Conservation (phyloP, 371 early-diverging fungal species). For the Mucor sp. region DNA sequence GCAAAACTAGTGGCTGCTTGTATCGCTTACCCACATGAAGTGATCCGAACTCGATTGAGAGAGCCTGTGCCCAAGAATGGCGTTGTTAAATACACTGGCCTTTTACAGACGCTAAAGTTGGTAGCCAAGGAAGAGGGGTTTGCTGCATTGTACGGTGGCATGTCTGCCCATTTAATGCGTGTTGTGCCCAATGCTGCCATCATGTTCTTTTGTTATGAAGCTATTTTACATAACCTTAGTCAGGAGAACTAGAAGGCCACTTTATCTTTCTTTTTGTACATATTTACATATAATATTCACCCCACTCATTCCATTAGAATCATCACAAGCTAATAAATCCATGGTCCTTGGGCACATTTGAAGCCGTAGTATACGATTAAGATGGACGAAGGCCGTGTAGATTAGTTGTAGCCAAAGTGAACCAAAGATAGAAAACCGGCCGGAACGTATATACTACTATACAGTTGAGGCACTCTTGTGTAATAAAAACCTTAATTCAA, state of each 20-base stretch:
- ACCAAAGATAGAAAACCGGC: too few species aligned
- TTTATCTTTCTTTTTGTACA: background rate
- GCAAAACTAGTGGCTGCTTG: constrained; percentile 91
- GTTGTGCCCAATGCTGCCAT: constrained; percentile 96
- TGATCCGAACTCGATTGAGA: constrained; percentile 80
- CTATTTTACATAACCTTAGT: constrained; percentile 65
- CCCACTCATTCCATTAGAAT: background rate
- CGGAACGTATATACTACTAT: too few species aligned
- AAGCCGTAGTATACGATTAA: too few species aligned
- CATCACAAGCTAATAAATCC: too few species aligned
- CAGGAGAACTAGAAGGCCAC: background rate
- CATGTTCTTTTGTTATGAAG: constrained; percentile 92
- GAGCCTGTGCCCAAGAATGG: constrained; percentile 64
- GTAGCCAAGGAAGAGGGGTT: constrained; percentile 86
- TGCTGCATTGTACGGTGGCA: constrained; percentile 88
- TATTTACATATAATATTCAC: background rate
- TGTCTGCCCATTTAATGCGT: constrained; percentile 92
- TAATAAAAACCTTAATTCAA: background rate
- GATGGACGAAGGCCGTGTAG: too few species aligned
- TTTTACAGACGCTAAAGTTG: constrained; percentile 70
- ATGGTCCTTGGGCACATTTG: too few species aligned
- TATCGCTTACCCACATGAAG: constrained; percentile 85
- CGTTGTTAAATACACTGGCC: constrained; percentile 73
- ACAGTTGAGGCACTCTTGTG: too few species aligned
- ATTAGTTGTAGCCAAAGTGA: too few species aligned